Conservation (phyloP, 306 rosid genomes). For the Vicia sativa region DNA sequence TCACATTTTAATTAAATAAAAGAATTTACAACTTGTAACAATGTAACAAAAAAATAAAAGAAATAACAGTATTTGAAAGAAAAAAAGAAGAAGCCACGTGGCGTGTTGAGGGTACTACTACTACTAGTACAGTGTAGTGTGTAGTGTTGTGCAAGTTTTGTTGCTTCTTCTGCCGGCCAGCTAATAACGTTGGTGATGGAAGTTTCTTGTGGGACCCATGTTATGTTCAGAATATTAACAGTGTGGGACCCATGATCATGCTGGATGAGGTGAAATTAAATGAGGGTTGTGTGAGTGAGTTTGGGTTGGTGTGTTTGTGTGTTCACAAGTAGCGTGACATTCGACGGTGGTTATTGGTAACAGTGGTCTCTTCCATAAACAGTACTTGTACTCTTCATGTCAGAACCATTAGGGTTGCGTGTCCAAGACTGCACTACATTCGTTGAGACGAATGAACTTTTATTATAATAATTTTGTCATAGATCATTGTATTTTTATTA, state of each 20-base stretch:
- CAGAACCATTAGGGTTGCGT: no score
- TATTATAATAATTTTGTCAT: no score
- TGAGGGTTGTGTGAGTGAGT: conserved; percentile 19
- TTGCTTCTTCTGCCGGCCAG: conserved; percentile 34
- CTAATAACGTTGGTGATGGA: conserved; percentile 33
- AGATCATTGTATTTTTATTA: no score
- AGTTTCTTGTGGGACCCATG: conserved; percentile 40
- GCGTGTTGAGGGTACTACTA: no score
- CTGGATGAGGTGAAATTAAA: background rate
- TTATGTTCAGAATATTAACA: background rate
- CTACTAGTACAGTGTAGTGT: background rate
- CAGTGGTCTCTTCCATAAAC: no score
- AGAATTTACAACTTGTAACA: no score
- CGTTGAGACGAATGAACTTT: no score
- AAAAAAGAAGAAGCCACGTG: conserved; percentile 52
- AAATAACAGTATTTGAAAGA: no score
- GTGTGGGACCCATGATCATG: background rate
- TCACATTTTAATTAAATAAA: no score
- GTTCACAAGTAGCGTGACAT: conserved; percentile 16
- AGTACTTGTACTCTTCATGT: no score
- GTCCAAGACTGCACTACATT: no score
- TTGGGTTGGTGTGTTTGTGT: background rate
- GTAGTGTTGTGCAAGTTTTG: conserved; percentile 24
- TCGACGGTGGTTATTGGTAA: background rate
- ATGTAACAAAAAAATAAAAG: no score